Evolutionary conservation across 129 eudicot species (phyloP).

Genomic region (Escallonia rubra): DNA sequence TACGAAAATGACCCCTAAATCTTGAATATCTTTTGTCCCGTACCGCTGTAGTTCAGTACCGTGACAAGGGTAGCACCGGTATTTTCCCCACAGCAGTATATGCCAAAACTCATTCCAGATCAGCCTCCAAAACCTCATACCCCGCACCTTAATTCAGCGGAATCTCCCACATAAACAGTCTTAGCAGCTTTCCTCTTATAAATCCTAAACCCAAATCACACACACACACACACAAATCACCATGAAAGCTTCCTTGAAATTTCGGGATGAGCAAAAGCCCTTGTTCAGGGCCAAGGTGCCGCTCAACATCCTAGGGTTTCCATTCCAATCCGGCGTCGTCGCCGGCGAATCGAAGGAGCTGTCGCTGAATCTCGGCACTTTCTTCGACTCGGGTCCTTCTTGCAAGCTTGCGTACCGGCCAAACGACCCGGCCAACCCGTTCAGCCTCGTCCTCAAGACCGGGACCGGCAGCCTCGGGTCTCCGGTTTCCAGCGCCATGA

Average conservation of each 20-base stretch:
- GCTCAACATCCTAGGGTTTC: conserved; percentile 47
- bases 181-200: not conserved
- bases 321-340: conserved; percentile 64
- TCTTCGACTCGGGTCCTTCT: conserved; percentile 70
- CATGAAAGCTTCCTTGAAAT: conserved; percentile 85
- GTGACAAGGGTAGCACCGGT: not conserved
- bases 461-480: conserved; percentile 84
- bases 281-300: conserved; percentile 71
- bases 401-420: conserved; percentile 71
- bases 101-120: not conserved
- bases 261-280: conserved; percentile 82
- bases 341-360: conserved; percentile 86
- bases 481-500: conserved; percentile 55
- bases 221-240: not conserved
- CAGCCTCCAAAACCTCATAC: not conserved
- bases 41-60: no score
- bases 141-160: not conserved
- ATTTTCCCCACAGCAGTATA: not conserved
- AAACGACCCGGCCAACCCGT: conserved; percentile 60
- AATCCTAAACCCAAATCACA: no score
- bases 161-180: not conserved
- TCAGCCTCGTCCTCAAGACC: conserved; percentile 56
- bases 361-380: conserved; percentile 53
- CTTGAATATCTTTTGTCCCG: no score
- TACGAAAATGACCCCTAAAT: no score